A percentile compares a stretch with the other conserved stretches of the same genome.
Evolutionary conservation across 2,329 filamentous ascomycete genomes (phyloP).

Genomic region (Aureobasidium sp.): DNA sequence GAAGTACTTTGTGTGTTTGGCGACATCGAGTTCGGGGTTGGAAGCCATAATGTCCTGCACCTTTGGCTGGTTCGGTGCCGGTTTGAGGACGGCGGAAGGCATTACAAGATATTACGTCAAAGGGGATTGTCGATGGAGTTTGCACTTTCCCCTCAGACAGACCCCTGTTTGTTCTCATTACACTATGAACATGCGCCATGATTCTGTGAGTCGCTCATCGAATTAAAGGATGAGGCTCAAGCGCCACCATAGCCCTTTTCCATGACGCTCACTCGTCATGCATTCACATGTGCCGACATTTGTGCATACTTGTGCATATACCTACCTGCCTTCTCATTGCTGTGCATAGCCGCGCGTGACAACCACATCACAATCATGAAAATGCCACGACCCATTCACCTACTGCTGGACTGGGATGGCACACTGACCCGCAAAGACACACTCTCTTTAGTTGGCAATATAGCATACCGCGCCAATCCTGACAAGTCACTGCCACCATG

Average conservation of each 20-base stretch:
- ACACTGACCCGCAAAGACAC: conserved; percentile 52
- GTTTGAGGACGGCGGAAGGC: not conserved
- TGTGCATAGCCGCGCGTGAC: not conserved
- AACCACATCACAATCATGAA: not conserved
- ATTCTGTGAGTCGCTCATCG: not conserved
- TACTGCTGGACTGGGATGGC: conserved; percentile 55
- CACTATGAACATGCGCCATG: conserved; percentile 1
- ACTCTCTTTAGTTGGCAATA: conserved; percentile 44
- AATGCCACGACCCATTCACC: conserved; percentile 31
- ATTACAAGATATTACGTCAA: not conserved
- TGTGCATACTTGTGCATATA: not conserved
- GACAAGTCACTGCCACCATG: conserved; percentile 32
- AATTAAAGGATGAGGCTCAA: conserved; percentile 12
- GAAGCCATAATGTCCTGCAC: conserved; percentile 15
- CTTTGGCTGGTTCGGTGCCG: conserved; percentile 1
- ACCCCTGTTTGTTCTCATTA: not conserved
- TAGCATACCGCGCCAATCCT: conserved; percentile 30
- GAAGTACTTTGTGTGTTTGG: conserved; percentile 75
- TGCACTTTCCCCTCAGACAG: not conserved
- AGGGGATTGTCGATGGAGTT: not conserved
- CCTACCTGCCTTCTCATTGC: no score
- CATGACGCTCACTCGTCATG: conserved; percentile 14
- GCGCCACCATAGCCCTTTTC: not conserved
- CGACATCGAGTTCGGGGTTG: conserved; percentile 13
- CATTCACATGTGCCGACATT: not conserved